Conservation (phyloP, 768 basidiomycete genomes). For the Tubosaeta brunneosetosa region DNA sequence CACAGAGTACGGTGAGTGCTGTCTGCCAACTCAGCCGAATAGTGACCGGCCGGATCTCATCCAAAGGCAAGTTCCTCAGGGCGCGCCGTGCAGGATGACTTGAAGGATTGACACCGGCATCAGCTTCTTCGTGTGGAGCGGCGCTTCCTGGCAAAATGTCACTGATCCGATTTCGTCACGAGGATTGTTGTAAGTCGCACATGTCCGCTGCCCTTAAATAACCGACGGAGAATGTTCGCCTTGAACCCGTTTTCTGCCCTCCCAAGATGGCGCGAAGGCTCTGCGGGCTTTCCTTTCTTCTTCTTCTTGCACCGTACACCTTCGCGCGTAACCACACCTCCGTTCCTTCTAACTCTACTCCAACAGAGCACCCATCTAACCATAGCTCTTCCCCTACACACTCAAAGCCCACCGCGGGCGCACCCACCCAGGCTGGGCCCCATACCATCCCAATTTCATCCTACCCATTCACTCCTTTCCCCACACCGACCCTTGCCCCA, state of each 20-base stretch:
- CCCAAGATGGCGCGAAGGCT: conserved; percentile 17
- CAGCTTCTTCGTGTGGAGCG: not conserved
- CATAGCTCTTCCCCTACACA: conserved; percentile 8
- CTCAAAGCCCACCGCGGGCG: conserved; percentile 3
- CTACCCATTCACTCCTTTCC: conserved; percentile 54
- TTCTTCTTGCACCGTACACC: not conserved
- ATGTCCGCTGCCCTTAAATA: not conserved
- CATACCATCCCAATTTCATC: conserved; percentile 36
- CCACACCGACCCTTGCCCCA: conserved; percentile 53
- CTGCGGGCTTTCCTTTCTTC: not conserved
- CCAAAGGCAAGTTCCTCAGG: no score
- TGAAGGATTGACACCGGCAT: no score
- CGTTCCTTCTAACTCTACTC: not conserved
- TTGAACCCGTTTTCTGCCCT: not conserved
- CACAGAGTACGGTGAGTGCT: no score
- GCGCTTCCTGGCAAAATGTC: not conserved
- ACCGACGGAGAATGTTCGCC: not conserved
- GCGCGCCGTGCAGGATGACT: no score
- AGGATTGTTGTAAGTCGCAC: not conserved
- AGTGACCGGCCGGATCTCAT: no score
- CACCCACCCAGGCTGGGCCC: conserved; percentile 18
- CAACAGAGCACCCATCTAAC: not conserved
- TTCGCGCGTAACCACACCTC: not conserved
- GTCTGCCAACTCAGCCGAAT: no score
- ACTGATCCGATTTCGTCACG: not conserved